Base-by-base conservation (phyloP, 257 asterid species). In the Gynochthodes officinalis region DNA sequence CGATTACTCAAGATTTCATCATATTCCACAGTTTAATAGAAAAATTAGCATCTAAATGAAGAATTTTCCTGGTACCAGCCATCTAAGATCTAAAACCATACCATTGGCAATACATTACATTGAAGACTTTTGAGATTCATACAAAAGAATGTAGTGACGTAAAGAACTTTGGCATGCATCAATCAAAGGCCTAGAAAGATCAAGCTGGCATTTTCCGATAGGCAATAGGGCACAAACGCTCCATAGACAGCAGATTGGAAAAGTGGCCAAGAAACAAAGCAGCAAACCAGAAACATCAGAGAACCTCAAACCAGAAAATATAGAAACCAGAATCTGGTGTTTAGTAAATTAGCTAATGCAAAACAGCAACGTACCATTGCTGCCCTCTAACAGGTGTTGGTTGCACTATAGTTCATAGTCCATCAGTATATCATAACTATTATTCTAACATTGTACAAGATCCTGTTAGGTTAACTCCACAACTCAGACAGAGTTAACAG, bases 401-500 rank as follows among this genome's bases (percentile, higher is more conserved):
- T 60, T 30, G 64, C 64, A 59, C 69, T 12, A n/a, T n/a, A 42
- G 54, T 23, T 13, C 54, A 42, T 21, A 32, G 66, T 60, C 66
- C 66, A 60, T 60, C 42, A 60, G 14, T n/a, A 60, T 60, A 43
- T 40, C 32, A 40, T 32, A 32, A 60, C 43, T n/a, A n/a, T 15
- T 40, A 43, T 28, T 18, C 55, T 25, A 65, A 44, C 33, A 14
- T 5, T 65, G 30, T 23, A 43, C 55, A 44, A 43, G 70, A 14
- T 10, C 15, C 52, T 15, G 33, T 5, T 32, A 12, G 57, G 43
- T 42, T 65, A 48, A 13, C 57, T 62, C 23, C 11, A 16, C 27
- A 66, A 32, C 23, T 30, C 4, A 59, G 23, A 6, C 4, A 49
- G 58, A 10, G 21, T 46, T 10, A 33, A 46, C 18, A 46, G 39